Base-by-base conservation (phyloP, 805 yeast species). In the Candida yuanshanica region DNA sequence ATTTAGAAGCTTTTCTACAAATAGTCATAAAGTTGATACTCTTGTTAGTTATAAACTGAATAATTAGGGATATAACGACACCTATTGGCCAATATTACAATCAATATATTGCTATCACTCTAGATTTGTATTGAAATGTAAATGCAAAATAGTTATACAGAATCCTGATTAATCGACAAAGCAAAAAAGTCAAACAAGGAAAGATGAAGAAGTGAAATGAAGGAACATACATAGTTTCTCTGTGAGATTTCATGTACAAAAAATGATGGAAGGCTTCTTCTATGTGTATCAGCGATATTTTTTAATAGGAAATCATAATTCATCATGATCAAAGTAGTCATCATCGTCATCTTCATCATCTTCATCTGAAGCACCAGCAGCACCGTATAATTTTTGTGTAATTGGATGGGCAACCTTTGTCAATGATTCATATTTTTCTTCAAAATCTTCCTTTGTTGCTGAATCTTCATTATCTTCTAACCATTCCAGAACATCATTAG, bases 381-480 rank as follows among this genome's bases (percentile, higher is more conserved):
- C 78, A 45, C 75, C 81, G 65, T 83, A 84, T 43, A 91, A 69
- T 73, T 91, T 93, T 50, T 91, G 75, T 38, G 96, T 86, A 58
- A 93, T 90, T 65, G 98, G 97, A 66, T 82, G 81, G 36, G 96
- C 95, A 58, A 83, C 70, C 55, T 83, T 77, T 48, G 83, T 77
- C 64, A 91, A 77, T 60, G 83, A 69, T 56, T 84, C 90, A 68
- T 79, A 86, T 70, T 89, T 95, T 66, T 89, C 97, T 43, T 87
- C 95, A 54, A 85, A 83, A 59, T 93, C 99, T 67, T 90, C 97
- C 58, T 83, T 77, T 39, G 95, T 76, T 35, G 97, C 97, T 48
- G 85, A 70, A 44, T 87, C 95, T 57, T 74, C 79, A 67, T 85
- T 79, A 59, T 83, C 96, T 56, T 88, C 95, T 56, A 93, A 69